phyloP scores from a whole-genome alignment of 768 basidiomycete species.

The Lenzites betulinus region DNA sequence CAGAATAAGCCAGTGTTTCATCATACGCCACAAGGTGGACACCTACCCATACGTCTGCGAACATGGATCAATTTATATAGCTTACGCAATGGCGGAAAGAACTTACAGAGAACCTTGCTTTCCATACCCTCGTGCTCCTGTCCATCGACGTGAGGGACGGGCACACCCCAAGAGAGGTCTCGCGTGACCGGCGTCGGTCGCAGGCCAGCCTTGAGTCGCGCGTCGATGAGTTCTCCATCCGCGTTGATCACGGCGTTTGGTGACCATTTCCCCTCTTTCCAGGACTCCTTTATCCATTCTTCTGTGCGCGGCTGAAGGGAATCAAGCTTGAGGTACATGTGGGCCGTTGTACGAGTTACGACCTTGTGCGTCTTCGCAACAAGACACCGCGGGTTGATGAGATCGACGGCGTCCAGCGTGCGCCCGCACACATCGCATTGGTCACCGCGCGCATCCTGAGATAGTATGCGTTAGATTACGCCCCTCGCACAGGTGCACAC shows the following conservation, averaged over 20 bases:
- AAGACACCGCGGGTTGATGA: conserved; percentile 93
- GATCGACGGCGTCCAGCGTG: conserved; percentile 90
- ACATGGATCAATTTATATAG: background rate
- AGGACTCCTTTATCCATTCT: conserved; percentile 83
- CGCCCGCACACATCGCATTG: conserved; percentile 95
- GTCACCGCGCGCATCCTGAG: conserved; percentile 92
- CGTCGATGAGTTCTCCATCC: conserved; percentile 88
- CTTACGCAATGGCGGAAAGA: background rate
- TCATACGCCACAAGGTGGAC: background rate
- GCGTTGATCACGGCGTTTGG: conserved; percentile 87
- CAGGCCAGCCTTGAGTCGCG: conserved; percentile 82
- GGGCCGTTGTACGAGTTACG: conserved; percentile 73
- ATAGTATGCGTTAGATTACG: background rate
- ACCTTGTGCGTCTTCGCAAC: conserved; percentile 80
- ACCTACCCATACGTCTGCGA: conserved; percentile 89
- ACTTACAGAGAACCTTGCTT: conserved; percentile 93
- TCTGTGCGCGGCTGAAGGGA: conserved; percentile 79
- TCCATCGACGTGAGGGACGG: conserved; percentile 73
- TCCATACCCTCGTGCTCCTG: conserved; percentile 84
- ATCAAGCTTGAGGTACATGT: conserved; percentile 92
- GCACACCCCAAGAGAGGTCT: conserved; percentile 95
- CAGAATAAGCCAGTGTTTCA: conserved; percentile 4
- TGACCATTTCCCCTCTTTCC: conserved; percentile 87
- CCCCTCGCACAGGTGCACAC: background rate
- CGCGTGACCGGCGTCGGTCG: conserved; percentile 90